A percentile compares a stretch with the other conserved stretches of the same genome.
Conservation (phyloP, 2,329 filamentous ascomycete genomes). For the Claviceps sp. region DNA sequence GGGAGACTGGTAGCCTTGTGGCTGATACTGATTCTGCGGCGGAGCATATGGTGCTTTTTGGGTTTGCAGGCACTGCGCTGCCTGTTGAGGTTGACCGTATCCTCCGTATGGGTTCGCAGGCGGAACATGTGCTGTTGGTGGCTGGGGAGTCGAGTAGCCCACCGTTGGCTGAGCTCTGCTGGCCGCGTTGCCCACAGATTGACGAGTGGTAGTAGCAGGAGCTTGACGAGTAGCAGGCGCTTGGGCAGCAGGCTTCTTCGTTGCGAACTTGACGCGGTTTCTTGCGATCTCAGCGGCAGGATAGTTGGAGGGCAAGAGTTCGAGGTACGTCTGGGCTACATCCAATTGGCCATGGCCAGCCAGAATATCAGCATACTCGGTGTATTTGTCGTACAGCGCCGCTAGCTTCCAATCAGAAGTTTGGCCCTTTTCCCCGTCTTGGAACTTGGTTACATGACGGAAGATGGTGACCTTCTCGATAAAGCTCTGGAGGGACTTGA, state of each 20-base stretch:
- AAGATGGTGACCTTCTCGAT: conserved; percentile 98
- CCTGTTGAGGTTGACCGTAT: conserved; percentile 9
- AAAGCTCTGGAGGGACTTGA: conserved; percentile 75
- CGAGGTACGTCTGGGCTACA: conserved; percentile 81
- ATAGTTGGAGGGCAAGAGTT: conserved; percentile 72
- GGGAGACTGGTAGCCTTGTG: conserved; percentile 8
- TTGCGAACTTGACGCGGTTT: conserved; percentile 74
- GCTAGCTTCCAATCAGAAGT: conserved; percentile 78
- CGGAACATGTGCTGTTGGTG: conserved; percentile 14
- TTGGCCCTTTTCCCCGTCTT: conserved; percentile 60
- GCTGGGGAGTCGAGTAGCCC: conserved; percentile 36
- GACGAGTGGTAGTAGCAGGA: conserved; percentile 7
- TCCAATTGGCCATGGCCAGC: conserved; percentile 78
- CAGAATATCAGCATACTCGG: conserved; percentile 91
- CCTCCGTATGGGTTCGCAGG: conserved; percentile 18
- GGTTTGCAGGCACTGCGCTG: conserved; percentile 15
- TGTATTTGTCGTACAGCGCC: conserved; percentile 84
- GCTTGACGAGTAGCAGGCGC: neutral
- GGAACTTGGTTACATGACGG: conserved; percentile 83
- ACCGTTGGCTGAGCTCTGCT: conserved; percentile 16
- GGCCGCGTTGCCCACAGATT: conserved; percentile 7
- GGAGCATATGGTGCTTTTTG: conserved; percentile 24
- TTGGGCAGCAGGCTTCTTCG: conserved; percentile 32
- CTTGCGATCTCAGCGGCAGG: conserved; percentile 78
- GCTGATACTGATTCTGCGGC: conserved; percentile 24